Evolutionary conservation across 495 filamentous ascomycete genomes (phyloP), one percentile per base, ranked within the genome.

Genomic region (Trichoderma erinaceum): DNA sequence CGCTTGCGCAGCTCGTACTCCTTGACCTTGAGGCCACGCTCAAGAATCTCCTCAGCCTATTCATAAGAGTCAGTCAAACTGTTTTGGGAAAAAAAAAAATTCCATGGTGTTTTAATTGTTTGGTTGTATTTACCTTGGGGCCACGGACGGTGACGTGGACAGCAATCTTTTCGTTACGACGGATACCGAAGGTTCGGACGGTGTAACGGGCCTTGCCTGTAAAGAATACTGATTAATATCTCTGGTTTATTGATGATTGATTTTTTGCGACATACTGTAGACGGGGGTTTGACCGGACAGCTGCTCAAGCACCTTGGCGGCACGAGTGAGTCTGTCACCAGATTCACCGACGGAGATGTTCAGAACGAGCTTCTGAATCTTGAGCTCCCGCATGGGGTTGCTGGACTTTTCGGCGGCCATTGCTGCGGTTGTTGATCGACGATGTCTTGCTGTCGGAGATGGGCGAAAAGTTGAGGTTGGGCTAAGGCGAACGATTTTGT

Each of bases 291-390:
- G 96, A 91, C 96, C 96, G 80, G 87, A 90, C 78, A 99, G 87
- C 88, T 99, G 96, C 85, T 99, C 96, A 73, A 99, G 87, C 89
- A 99, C 96, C 87, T 99, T 99, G 77, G 96, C 96, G 76, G 96
- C 96, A 87, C 96, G 90, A 75, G 96, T 99, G 78, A 99, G 89
- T 89, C 96, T 96, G 83, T 99, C 96, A 89, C 96, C 96, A 87
- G 96, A 98, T 87, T 99, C 96, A 84, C 96, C 96, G 80, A 99
- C 96, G 69, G 90, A 97, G 87, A 99, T 99, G 89, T 99, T 99
- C 78, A 99, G 93, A 80, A 98, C 95, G 83, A 99, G 92, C 87
- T 99, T 99, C 85, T 97, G 92, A 85, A 99, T 97, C 85, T 92
- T 91, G 79, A 99, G 91, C 86, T 98, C 93, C 84, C 92, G 90